A percentile compares a stretch with the other conserved stretches of the same genome.
phyloP scores from a whole-genome alignment of 148 eudicot genomes.

The Cornus suecica region DNA sequence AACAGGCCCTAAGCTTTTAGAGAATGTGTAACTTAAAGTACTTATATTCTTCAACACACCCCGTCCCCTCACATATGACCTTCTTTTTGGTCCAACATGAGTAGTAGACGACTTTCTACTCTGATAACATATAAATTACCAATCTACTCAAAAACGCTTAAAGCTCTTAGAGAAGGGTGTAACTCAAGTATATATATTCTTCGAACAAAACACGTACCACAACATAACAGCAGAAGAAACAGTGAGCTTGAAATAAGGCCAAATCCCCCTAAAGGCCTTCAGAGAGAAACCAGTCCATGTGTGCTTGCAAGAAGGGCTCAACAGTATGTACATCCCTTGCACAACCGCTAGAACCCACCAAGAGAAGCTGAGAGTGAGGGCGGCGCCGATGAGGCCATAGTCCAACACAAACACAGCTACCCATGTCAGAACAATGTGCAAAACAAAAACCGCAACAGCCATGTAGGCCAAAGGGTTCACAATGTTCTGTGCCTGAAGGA shows the following conservation, averaged over 20 bases:
- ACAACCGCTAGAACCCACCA: conserved; percentile 43
- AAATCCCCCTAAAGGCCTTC: conserved; percentile 33
- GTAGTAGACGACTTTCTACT: too few relatives aligned
- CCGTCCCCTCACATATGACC: too few relatives aligned
- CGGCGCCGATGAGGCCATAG: conserved; percentile 38
- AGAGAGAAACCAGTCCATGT: conserved; percentile 43
- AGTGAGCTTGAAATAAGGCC: conserved; percentile 52
- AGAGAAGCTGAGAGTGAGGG: conserved; percentile 39
- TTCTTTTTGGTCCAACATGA: too few relatives aligned
- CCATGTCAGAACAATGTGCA: conserved; percentile 43
- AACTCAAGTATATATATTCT: too few relatives aligned
- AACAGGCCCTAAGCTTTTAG: too few relatives aligned
- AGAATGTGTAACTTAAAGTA: too few relatives aligned
- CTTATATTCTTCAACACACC: too few relatives aligned
- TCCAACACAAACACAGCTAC: conserved; percentile 38
- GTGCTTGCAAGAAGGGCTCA: conserved; percentile 33
- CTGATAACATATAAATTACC: too few relatives aligned
- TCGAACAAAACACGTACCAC: too few relatives aligned
- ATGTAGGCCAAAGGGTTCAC: conserved; percentile 67
- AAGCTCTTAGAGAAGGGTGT: too few relatives aligned
- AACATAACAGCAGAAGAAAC: conserved; percentile 49
- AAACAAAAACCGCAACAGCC: conserved; percentile 41
- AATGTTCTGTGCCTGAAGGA: conserved; percentile 59
- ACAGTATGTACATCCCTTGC: conserved; percentile 27
- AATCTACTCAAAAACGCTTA: too few relatives aligned